A percentile compares a stretch with the other conserved stretches of the same genome.
phyloP scores from a whole-genome alignment of 306 rosid species.

The Delonix regia region DNA sequence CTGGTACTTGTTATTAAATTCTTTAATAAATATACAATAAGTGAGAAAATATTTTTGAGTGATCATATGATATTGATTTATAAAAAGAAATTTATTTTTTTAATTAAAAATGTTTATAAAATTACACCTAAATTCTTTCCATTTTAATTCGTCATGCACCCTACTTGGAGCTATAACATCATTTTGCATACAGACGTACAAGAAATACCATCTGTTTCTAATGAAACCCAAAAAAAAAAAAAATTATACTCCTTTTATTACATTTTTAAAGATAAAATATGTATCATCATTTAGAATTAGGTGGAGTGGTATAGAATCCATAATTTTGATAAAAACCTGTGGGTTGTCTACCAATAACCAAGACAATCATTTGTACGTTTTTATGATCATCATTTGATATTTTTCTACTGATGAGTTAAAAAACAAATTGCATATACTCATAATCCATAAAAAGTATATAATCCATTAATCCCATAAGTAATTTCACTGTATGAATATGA shows the following conservation, averaged over 20 bases:
- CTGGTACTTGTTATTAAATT: too few relatives aligned
- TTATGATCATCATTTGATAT: not conserved
- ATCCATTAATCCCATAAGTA: not conserved
- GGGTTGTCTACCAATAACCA: constrained; percentile 17
- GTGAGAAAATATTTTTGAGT: too few relatives aligned
- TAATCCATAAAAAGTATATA: not conserved
- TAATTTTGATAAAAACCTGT: not conserved
- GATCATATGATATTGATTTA: too few relatives aligned
- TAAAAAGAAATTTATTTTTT: too few relatives aligned
- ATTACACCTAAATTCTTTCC: too few relatives aligned
- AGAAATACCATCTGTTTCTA: not conserved
- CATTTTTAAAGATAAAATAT: not conserved
- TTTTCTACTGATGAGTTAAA: not conserved
- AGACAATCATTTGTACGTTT: not conserved
- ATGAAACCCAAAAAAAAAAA: too few relatives aligned
- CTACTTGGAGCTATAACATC: too few relatives aligned
- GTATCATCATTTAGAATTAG: not conserved
- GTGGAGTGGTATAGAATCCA: constrained; percentile 10
- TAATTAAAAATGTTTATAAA: too few relatives aligned
- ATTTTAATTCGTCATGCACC: too few relatives aligned
- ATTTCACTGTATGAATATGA: not conserved
- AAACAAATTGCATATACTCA: not conserved
- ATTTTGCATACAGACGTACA: not conserved
- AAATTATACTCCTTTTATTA: not conserved
- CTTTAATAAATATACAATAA: too few relatives aligned